These are phyloP conservation scores for Chaetomium tenue DNA, from an alignment of 495 filamentous ascomycete genomes.

Conservation along the genomic window DNA sequence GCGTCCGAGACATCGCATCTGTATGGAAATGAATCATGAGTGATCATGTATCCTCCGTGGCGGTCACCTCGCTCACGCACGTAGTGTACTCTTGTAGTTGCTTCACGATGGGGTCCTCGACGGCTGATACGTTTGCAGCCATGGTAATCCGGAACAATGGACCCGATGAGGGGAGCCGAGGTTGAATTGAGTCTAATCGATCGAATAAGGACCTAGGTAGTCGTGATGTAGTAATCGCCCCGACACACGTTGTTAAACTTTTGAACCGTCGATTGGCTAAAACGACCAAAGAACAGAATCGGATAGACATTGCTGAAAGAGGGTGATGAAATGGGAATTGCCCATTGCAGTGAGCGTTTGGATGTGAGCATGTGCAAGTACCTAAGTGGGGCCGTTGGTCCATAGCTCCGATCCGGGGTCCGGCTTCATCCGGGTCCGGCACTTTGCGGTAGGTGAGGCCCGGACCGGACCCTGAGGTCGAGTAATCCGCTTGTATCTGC, in stretches of 20 bases:
- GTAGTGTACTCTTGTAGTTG: slow-evolving; percentile 46
- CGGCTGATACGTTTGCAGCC: slow-evolving; percentile 7
- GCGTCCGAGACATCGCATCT: slow-evolving; percentile 52
- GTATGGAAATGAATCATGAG: not conserved
- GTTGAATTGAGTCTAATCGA: not conserved
- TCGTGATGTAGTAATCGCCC: too few relatives aligned
- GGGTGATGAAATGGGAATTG: not conserved
- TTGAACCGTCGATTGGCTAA: too few relatives aligned
- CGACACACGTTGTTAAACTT: too few relatives aligned
- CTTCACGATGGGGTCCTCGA: slow-evolving; percentile 40
- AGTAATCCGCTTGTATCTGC: too few relatives aligned
- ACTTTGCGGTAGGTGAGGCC: not conserved
- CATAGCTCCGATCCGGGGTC: not conserved
- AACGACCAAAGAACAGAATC: not conserved
- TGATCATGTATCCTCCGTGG: too few relatives aligned
- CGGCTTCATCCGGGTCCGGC: not conserved
- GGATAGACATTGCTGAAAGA: not conserved
- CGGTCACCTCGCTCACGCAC: slow-evolving; percentile 27
- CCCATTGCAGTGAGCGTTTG: not conserved
- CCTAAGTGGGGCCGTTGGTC: slow-evolving; percentile 12
- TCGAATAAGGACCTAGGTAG: too few relatives aligned
- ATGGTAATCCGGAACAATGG: slow-evolving; percentile 19
- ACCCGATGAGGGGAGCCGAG: slow-evolving; percentile 19
- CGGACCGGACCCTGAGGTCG: too few relatives aligned
- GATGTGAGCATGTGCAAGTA: slow-evolving; percentile 3